A percentile compares a stretch with the other conserved stretches of the same genome.
Conservation (phyloP, 352 stramenopile species). For the Globisporangium spiculum region DNA sequence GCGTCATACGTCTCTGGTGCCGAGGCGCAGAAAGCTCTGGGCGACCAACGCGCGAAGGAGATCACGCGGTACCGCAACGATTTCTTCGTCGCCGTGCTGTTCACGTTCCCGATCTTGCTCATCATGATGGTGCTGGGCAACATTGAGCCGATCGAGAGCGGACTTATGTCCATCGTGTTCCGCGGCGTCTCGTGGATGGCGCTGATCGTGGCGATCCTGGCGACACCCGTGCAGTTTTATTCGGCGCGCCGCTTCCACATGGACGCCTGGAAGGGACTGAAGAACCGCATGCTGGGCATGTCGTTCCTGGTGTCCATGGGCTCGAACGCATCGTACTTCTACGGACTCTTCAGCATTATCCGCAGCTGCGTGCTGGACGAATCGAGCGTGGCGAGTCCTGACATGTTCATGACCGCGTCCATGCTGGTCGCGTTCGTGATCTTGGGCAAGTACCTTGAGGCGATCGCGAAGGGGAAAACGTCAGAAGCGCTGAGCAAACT, state of each 20-base stretch:
- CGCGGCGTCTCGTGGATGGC: slow-evolving; percentile 75
- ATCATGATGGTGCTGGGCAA: slow-evolving; percentile 91
- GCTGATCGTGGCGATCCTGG: slow-evolving; percentile 73
- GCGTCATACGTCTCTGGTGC: slow-evolving; percentile 62
- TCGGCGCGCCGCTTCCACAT: slow-evolving; percentile 93
- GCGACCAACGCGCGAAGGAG: slow-evolving; percentile 77
- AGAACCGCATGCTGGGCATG: slow-evolving; percentile 93
- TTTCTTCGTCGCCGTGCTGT: slow-evolving; percentile 86
- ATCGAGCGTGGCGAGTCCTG: slow-evolving; percentile 55
- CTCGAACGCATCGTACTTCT: slow-evolving; percentile 95
- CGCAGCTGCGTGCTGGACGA: slow-evolving; percentile 66
- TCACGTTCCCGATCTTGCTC: slow-evolving; percentile 93
- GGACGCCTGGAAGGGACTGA: slow-evolving; percentile 90
- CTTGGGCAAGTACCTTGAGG: slow-evolving; percentile 97
- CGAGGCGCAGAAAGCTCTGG: slow-evolving; percentile 78
- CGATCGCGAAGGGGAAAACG: slow-evolving; percentile 92
- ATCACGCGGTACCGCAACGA: slow-evolving; percentile 77
- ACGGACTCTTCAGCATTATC: slow-evolving; percentile 90
- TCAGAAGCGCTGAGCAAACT: slow-evolving; percentile 94
- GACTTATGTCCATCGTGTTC: slow-evolving; percentile 50
- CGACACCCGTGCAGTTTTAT: slow-evolving; percentile 96
- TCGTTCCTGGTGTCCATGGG: slow-evolving; percentile 97
- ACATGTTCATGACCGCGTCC: slow-evolving; percentile 98
- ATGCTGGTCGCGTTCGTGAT: slow-evolving; percentile 99
- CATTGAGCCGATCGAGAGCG: slow-evolving; percentile 50